Evolutionary conservation across 2,329 filamentous ascomycete genomes (phyloP), one percentile per base, ranked within the genome.

Genomic region (Alternaria arbusti): DNA sequence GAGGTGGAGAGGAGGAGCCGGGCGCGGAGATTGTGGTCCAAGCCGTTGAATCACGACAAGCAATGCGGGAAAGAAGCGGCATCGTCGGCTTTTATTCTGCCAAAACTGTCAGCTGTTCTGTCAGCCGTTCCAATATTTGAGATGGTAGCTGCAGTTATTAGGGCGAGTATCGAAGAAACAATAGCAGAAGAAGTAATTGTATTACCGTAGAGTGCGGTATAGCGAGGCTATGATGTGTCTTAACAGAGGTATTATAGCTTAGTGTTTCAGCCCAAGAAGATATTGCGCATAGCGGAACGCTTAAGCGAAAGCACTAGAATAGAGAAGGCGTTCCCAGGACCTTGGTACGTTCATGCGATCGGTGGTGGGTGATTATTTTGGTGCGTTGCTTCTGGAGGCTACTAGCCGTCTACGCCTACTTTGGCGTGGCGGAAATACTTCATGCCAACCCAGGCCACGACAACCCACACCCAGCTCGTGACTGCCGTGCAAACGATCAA

Each of bases 401-500:
- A 57, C 61, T 76, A 78, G 30, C 73, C 72, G 54, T 88, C 86
- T 40, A 88, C 87, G 20, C 85, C 86, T 49, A 98, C 96, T 83
- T 97, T 97, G 32, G 96, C 95, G 84, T 99, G 96, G 71, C 94
- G 89, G 78, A 99, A 99, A 80, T 98, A 98, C 80, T 99, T 99
- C 95, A 99, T 98, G 23, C 96, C 96, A 52, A 98, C 91, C 96
- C 96, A 99, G 11, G 96, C 96, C 61, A 96, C 90, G 12, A 97
- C 89, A 17, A 98, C 96, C 96, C 96, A 99, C 6, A 98, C 93
- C 96, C 96, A 99, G 17, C 94, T 94, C 92, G 99, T 97, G 26
- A 99, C 92, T 4, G 94, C 90, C 4, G 95, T 97, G 70, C 98
- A 84, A 62, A 98, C 96, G 68, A 98, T 92, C 74, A 99, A 83